phyloP scores from a whole-genome alignment of 768 basidiomycete species.

The Russula emetica region DNA sequence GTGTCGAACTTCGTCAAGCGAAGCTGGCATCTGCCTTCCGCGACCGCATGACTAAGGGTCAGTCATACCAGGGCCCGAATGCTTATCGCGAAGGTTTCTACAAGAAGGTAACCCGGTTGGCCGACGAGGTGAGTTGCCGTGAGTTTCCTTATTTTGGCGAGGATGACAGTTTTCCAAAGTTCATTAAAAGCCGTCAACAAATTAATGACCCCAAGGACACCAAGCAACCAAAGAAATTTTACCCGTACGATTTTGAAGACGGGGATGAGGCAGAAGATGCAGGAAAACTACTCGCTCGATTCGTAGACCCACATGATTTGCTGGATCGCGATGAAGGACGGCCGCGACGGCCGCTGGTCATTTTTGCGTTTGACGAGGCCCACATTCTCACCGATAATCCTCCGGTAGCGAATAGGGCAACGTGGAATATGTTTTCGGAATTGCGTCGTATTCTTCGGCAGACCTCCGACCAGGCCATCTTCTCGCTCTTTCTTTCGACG shows the following conservation, averaged over 20 bases:
- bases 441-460: neutral
- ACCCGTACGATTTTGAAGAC: no score
- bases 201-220: no score
- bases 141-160: neutral
- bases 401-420: rapidly evolving
- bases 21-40: neutral
- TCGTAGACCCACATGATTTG: no score
- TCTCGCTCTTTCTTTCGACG: slow-evolving; percentile 4
- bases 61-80: neutral
- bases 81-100: neutral
- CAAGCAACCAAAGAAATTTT: no score
- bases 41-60: neutral
- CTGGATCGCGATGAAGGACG: no score
- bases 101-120: neutral
- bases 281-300: neutral
- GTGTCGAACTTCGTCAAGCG: no score
- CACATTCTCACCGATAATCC: neutral
- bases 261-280: neutral
- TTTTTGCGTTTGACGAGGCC: neutral
- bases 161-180: neutral
- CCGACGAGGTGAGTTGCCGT: neutral
- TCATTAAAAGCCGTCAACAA: neutral
- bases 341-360: no score
- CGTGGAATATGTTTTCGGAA: neutral
- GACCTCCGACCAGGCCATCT: neutral